Conservation (phyloP, 177 flowering plant species). For the Vitis hybrid region DNA sequence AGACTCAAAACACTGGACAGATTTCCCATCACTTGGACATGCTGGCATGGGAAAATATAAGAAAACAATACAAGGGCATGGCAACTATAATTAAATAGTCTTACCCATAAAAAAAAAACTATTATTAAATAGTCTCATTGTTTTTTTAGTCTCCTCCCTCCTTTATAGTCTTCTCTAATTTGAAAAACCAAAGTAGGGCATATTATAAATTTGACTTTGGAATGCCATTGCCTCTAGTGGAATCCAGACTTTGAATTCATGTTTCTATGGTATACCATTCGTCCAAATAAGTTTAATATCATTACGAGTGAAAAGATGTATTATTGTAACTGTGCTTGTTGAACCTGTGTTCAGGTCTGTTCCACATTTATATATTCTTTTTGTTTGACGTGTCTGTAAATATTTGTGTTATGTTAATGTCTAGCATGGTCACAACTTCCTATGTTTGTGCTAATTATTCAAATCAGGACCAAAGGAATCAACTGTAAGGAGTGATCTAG, state of each 20-base stretch:
- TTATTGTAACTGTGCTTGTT: no score
- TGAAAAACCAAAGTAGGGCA: no score
- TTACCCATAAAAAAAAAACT: not conserved
- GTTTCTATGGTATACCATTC: no score
- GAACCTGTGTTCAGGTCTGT: no score
- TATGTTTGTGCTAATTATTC: not conserved
- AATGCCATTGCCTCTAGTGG: no score
- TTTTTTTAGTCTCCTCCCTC: not conserved
- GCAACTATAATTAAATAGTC: not conserved
- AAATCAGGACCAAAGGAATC: not conserved
- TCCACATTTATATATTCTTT: no score
- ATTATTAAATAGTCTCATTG: not conserved
- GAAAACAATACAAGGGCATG: not conserved
- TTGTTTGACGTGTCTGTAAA: no score
- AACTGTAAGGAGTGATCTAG: no score
- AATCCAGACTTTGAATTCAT: no score
- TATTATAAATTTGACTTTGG: no score
- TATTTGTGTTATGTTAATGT: not conserved
- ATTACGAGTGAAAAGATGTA: no score
- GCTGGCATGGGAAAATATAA: not conserved
- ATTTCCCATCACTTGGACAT: not conserved
- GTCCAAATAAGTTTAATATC: no score
- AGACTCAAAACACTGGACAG: not conserved
- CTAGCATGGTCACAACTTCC: not conserved
- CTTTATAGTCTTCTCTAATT: not conserved